phyloP scores from a whole-genome alignment of 2,329 filamentous ascomycete species.

The Colletotrichum orchidophilum region DNA sequence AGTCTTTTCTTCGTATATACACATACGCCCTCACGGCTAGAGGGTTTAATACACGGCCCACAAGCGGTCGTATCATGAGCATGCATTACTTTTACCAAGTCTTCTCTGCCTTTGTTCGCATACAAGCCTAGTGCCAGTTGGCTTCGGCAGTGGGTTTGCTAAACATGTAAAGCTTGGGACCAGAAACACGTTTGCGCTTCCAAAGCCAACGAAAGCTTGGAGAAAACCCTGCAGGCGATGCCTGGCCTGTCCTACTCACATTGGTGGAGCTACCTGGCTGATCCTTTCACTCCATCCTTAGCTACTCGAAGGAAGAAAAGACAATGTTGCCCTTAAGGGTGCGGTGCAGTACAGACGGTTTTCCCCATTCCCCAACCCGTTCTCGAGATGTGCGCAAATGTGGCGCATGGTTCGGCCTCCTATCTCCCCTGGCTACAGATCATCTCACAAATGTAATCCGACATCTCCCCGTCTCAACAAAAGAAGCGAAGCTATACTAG shows the following conservation, averaged over 20 bases:
- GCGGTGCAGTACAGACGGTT: too few species aligned
- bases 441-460: constrained; percentile 21
- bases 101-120: background rate
- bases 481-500: constrained; percentile 28
- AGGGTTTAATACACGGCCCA: constrained; percentile 16
- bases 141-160: background rate
- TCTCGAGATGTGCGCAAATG: background rate
- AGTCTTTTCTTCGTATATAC: background rate
- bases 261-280: constrained; percentile 10
- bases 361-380: background rate
- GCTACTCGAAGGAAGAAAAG: constrained; percentile 12
- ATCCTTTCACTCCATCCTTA: constrained; percentile 1
- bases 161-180: background rate
- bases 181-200: background rate
- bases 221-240: constrained; percentile 14
- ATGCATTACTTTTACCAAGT: background rate
- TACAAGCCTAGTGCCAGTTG: too few species aligned
- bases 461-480: constrained; percentile 16
- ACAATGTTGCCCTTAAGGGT: too few species aligned
- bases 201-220: background rate
- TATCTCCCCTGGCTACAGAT: background rate
- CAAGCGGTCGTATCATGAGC: background rate
- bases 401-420: background rate
- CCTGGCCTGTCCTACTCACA: constrained; percentile 16
- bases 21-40: constrained; percentile 5